These are phyloP conservation scores for Aspergillus oerlinghausenensis DNA, from an alignment of 2,329 filamentous ascomycete genomes.

Conservation along the genomic window DNA sequence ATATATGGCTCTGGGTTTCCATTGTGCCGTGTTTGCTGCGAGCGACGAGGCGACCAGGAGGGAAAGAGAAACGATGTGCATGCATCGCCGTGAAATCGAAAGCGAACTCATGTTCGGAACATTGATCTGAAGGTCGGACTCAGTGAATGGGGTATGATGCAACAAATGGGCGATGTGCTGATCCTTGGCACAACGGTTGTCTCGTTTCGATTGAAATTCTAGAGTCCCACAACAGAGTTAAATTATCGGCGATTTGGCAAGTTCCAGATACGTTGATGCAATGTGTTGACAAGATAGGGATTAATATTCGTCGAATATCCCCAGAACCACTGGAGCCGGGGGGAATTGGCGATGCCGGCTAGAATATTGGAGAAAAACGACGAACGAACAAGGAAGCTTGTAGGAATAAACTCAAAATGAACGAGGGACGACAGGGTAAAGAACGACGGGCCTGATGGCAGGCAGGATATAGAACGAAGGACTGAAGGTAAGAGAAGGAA, in stretches of 20 bases:
- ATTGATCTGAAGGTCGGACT: not conserved
- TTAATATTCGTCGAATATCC: not conserved
- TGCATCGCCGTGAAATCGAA: not conserved
- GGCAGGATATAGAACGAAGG: not conserved
- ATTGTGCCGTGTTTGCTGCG: constrained; percentile 28
- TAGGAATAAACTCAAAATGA: not conserved
- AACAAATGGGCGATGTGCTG: not conserved
- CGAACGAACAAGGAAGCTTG: not conserved
- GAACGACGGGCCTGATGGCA: not conserved
- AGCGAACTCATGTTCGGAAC: not conserved
- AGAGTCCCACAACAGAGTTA: not conserved
- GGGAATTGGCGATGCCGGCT: not conserved
- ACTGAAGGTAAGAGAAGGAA: not conserved
- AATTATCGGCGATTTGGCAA: not conserved
- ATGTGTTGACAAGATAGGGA: not conserved
- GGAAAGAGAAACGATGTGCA: not conserved
- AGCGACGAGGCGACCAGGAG: not conserved
- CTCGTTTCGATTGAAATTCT: not conserved
- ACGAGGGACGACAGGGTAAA: not conserved
- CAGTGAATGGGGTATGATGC: not conserved
- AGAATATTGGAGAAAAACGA: not conserved
- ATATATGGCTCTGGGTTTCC: constrained; percentile 43
- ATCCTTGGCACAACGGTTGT: not conserved
- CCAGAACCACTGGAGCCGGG: not conserved
- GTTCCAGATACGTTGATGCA: not conserved